Evolutionary conservation across 1,139 yeast genomes (phyloP), one percentile per base, ranked within the genome.

Genomic region (Hansenula sp.): DNA sequence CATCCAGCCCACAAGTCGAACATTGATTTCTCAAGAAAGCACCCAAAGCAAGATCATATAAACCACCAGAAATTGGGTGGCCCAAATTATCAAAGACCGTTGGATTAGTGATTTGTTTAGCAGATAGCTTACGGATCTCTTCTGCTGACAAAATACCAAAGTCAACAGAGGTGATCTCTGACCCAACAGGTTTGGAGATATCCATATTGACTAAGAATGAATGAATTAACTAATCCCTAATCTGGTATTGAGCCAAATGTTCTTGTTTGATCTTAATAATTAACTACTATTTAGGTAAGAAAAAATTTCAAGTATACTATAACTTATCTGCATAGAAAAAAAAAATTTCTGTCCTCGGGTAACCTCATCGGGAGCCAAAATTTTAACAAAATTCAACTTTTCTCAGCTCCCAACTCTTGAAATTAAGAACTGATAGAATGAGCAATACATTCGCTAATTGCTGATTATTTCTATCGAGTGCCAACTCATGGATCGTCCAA

Each of bases 1-100:
- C 98, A 63, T 90, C 96, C 51, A 93, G 73, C 25, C 98, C 97
- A 77, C 99, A 94, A 3, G 99, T 93, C 27, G 94, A 76, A 77
- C 99, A 67, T 53, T 87, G 73, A 62, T 91, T 88, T 62, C 85
- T 76, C 52, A 89, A 72, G 60, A 90, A 93, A 1, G 99, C 99
- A 55, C 99, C 99, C 41, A 94, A 72, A 19, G 96, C 83, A 52
- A 91, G 77, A 67, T 94, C 99, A 59, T 94, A 94, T 39, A 94
- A 74, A 66, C 99, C 99, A 48, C 95, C 93, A 41, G 82, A 76
- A 41, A 93, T 82, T 16, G 99, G 98, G 66, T 94, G 99, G 40
- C 98, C 99, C 61, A 94, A 71, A 62, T 87, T 89, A 67, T 94
- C 99, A 61, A 94, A 85, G 24, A 90, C 96, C 41, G 89, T 85